Evolutionary conservation across 2,329 filamentous ascomycete genomes (phyloP).

Genomic region (Monilinia laxa): DNA sequence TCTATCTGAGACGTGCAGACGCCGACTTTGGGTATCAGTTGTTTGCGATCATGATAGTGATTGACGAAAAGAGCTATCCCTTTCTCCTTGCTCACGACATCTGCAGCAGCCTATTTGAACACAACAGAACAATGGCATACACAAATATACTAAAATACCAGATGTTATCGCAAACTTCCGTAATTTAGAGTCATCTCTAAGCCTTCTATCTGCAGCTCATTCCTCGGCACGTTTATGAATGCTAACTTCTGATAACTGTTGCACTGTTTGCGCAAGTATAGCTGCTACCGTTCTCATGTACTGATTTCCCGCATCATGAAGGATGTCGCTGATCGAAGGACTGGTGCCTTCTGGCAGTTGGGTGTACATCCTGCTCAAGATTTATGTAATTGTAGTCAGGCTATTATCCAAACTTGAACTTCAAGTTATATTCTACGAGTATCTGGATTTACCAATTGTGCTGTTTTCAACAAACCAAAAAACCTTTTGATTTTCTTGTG

Average conservation of each 20-base stretch:
- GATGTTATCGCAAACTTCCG: background rate
- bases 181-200: background rate
- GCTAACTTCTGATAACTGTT: background rate
- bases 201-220: background rate
- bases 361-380: background rate
- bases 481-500: background rate
- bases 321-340: no score
- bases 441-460: background rate
- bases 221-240: background rate
- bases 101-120: rapidly evolving
- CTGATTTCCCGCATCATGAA: background rate
- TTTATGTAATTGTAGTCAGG: no score
- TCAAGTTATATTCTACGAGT: no score
- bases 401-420: background rate
- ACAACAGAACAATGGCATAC: background rate
- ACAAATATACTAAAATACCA: background rate
- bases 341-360: no score
- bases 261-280: background rate
- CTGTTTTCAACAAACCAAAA: background rate
- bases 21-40: background rate
- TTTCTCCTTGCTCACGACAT: background rate
- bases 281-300: background rate
- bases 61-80: background rate
- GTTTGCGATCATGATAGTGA: background rate
- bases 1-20: background rate